Conservation (phyloP, 306 rosid species). For the Vigna hirtella region DNA sequence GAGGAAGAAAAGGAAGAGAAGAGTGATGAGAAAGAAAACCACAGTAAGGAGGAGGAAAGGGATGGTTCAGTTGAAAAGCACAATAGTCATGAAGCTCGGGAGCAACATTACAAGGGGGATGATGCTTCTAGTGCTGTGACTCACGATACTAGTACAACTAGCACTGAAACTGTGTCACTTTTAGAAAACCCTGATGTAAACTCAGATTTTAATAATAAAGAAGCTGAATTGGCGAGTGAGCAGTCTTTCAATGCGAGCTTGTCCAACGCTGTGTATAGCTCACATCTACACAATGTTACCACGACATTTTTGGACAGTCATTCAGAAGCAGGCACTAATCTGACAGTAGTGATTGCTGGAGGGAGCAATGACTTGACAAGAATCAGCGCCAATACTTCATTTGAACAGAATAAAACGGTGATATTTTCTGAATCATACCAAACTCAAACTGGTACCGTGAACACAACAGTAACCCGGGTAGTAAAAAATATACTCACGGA, state of each 20-base stretch:
- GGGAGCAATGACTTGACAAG: slow-evolving; percentile 45
- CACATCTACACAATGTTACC: slow-evolving; percentile 35
- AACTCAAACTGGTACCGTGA: slow-evolving; percentile 34
- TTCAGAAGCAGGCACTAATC: slow-evolving; percentile 48
- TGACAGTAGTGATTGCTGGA: slow-evolving; percentile 30
- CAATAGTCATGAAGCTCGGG: slow-evolving; percentile 76
- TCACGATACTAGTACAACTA: slow-evolving; percentile 59
- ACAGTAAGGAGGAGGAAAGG: slow-evolving; percentile 46
- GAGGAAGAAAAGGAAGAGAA: slow-evolving; percentile 58
- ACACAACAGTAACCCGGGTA: slow-evolving; percentile 40
- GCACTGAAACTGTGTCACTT: slow-evolving; percentile 39
- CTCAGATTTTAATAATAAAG: slow-evolving; percentile 44
- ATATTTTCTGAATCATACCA: slow-evolving; percentile 32
- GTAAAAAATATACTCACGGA: slow-evolving; percentile 37
- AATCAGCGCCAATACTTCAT: slow-evolving; percentile 35
- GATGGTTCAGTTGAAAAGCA: slow-evolving; percentile 52
- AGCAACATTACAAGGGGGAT: slow-evolving; percentile 79
- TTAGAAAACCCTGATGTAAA: slow-evolving; percentile 48
- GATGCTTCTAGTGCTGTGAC: slow-evolving; percentile 94
- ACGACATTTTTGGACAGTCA: slow-evolving; percentile 38
- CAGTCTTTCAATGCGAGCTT: slow-evolving; percentile 42
- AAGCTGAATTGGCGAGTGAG: slow-evolving; percentile 42
- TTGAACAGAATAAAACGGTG: slow-evolving; percentile 46
- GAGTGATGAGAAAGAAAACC: slow-evolving; percentile 47
- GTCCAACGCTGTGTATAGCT: slow-evolving; percentile 43